A percentile compares a stretch with the other conserved stretches of the same genome.
phyloP scores from a whole-genome alignment of 148 eudicot species.

The Persicaria tinctoria region DNA sequence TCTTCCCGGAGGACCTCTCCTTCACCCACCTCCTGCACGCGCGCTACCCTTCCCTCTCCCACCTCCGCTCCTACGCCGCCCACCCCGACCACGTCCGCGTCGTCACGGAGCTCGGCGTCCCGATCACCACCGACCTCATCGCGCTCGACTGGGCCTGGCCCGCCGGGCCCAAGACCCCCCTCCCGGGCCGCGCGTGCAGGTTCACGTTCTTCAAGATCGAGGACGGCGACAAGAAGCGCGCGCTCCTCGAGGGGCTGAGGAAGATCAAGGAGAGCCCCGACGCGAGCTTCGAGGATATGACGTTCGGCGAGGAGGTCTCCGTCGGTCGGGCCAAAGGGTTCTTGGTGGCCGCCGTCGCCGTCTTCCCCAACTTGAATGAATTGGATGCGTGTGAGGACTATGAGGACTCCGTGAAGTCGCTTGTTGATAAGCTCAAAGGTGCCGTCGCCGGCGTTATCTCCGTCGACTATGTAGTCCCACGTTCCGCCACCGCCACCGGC shows the following conservation, averaged over 20 bases:
- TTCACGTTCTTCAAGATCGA: constrained; percentile 15
- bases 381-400: constrained; percentile 34
- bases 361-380: constrained; percentile 29
- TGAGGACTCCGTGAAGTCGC: constrained; percentile 22
- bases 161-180: constrained; percentile 13
- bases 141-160: constrained; percentile 20
- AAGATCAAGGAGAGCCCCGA: constrained; percentile 11
- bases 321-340: constrained; percentile 18
- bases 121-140: constrained; percentile 19
- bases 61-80: constrained; percentile 11
- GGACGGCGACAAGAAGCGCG: background rate
- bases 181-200: constrained; percentile 24
- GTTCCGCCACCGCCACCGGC: constrained; percentile 5
- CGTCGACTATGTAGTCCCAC: constrained; percentile 34
- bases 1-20: constrained; percentile 15
- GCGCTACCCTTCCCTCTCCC: constrained; percentile 16
- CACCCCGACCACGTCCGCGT: constrained; percentile 13
- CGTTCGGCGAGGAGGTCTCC: constrained; percentile 22
- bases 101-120: constrained; percentile 10
- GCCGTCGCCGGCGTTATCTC: constrained; percentile 11
- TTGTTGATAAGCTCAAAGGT: constrained; percentile 15
- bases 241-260: constrained; percentile 16
- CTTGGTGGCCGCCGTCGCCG: constrained; percentile 21
- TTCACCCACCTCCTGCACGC: constrained; percentile 37
- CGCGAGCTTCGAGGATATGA: constrained; percentile 20